Evolutionary conservation across 768 basidiomycete genomes (phyloP).

Genomic region (Lyophyllum shimeji): DNA sequence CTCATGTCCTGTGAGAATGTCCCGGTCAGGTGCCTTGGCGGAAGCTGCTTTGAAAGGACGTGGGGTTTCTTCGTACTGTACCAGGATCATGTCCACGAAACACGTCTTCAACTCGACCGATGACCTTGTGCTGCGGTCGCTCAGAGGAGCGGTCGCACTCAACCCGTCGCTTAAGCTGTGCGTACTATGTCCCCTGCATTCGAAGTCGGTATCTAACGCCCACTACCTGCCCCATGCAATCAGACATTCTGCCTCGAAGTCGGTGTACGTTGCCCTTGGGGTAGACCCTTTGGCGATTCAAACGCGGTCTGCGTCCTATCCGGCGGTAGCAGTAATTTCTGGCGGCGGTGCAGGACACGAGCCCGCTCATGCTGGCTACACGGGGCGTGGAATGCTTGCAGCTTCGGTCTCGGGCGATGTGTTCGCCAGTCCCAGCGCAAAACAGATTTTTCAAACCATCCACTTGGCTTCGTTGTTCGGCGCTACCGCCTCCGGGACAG

Average conservation of each 20-base stretch:
- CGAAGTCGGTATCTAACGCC: no score
- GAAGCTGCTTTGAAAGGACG: neutral
- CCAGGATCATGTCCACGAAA: constrained; percentile 36
- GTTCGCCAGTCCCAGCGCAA: constrained; percentile 63
- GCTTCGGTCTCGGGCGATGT: constrained; percentile 62
- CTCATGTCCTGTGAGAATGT: neutral
- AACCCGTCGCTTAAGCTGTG: constrained; percentile 41
- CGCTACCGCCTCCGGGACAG: neutral
- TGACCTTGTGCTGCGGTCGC: constrained; percentile 41
- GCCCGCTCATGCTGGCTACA: constrained; percentile 57
- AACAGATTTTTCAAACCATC: constrained; percentile 51
- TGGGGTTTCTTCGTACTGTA: neutral
- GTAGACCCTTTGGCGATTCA: constrained; percentile 11
- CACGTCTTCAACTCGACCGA: constrained; percentile 42
- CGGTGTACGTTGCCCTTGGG: constrained; percentile 27
- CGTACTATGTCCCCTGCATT: constrained; percentile 13
- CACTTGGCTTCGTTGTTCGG: constrained; percentile 40
- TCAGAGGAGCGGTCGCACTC: constrained; percentile 39
- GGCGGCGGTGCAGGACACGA: constrained; percentile 61
- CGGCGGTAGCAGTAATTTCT: constrained; percentile 40
- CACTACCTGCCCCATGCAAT: neutral
- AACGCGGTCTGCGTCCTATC: neutral
- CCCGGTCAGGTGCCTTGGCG: constrained; percentile 3
- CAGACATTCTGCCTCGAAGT: constrained; percentile 37
- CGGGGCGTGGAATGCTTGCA: constrained; percentile 54